Conservation (phyloP, 1,139 yeast species). For the Sugiyamaella xylanicola region DNA sequence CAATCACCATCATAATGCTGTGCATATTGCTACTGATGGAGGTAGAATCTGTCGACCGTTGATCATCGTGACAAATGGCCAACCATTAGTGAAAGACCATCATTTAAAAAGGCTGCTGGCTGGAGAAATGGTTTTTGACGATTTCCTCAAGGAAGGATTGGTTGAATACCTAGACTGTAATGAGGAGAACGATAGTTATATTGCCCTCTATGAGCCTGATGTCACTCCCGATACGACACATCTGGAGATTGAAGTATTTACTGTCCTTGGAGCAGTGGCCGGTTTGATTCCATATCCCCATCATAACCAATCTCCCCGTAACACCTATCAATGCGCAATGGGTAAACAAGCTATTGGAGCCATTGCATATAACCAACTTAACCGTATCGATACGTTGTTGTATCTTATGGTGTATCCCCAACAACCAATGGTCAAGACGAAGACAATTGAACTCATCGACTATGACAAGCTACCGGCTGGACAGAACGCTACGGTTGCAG, state of each 20-base stretch:
- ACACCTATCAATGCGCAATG: conserved; percentile 99
- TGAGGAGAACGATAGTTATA: conserved; percentile 93
- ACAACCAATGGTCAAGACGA: conserved; percentile 98
- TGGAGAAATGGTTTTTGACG: conserved; percentile 85
- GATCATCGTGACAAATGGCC: conserved; percentile 76
- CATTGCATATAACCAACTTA: conserved; percentile 93
- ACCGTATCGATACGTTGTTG: conserved; percentile 90
- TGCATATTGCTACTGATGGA: conserved; percentile 98
- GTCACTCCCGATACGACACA: conserved; percentile 68
- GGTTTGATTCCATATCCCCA: conserved; percentile 99
- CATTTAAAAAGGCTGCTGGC: conserved; percentile 62
- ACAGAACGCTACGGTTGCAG: conserved; percentile 98
- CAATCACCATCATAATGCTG: conserved; percentile 86
- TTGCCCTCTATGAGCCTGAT: conserved; percentile 84
- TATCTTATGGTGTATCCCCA: conserved; percentile 98
- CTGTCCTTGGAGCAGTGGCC: conserved; percentile 96
- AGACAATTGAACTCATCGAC: conserved; percentile 91
- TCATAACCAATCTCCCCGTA: conserved; percentile 98
- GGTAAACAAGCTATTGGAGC: conserved; percentile 99
- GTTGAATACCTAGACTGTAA: conserved; percentile 97
- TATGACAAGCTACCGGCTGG: conserved; percentile 98
- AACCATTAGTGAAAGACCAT: conserved; percentile 67
- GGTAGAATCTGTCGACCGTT: conserved; percentile 98
- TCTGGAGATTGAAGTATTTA: conserved; percentile 94
- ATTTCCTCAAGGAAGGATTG: conserved; percentile 78